A percentile compares a stretch with the other conserved stretches of the same genome.
phyloP scores from a whole-genome alignment of 441 rosid genomes.

The Corymbia citriodora region DNA sequence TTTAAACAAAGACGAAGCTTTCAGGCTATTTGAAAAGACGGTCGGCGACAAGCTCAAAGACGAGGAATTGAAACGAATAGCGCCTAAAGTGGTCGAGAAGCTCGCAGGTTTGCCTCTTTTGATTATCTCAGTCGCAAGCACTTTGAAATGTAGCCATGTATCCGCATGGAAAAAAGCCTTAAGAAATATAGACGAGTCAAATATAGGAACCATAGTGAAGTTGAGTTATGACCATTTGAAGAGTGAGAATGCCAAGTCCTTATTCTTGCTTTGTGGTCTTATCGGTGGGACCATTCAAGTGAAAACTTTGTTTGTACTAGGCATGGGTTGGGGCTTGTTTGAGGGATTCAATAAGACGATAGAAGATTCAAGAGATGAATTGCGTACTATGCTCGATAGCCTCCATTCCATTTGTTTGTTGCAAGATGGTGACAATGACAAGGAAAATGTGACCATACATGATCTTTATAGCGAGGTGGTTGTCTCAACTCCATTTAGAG shows the following conservation, averaged over 20 bases:
- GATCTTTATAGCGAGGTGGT: too few relatives aligned
- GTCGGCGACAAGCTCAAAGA: not conserved
- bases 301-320: rapidly evolving
- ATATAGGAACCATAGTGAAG: rapidly evolving
- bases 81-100: rapidly evolving
- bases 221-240: not conserved
- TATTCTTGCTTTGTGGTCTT: not conserved
- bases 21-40: not conserved
- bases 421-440: rapidly evolving
- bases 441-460: too few relatives aligned
- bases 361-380: rapidly evolving
- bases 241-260: rapidly evolving
- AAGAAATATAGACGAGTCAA: rapidly evolving
- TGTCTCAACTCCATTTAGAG: too few relatives aligned
- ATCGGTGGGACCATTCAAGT: rapidly evolving
- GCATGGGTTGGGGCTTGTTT: not conserved
- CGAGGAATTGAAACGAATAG: rapidly evolving
- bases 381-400: rapidly evolving
- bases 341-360: rapidly evolving
- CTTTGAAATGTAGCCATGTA: rapidly evolving
- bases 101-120: not conserved
- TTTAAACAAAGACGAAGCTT: rapidly evolving
- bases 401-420: not conserved
- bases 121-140: rapidly evolving
- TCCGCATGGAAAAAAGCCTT: rapidly evolving